phyloP scores from a whole-genome alignment of 2,329 filamentous ascomycete genomes.

The Blastomyces parvus region DNA sequence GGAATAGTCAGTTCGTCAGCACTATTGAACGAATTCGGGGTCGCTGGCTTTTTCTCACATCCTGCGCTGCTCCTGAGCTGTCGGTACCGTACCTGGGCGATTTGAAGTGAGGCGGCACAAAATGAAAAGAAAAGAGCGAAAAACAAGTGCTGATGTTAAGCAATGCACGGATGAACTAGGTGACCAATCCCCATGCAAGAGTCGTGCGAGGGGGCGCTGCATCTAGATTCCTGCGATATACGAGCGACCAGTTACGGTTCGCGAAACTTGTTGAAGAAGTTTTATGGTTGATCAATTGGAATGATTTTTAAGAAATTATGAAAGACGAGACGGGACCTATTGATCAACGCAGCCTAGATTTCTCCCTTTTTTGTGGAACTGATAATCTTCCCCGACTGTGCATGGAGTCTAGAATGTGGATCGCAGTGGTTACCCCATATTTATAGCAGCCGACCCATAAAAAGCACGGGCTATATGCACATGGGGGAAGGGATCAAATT shows the following conservation, averaged over 20 bases:
- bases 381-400: not conserved
- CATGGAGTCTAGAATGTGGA: not conserved
- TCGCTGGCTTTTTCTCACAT: not conserved
- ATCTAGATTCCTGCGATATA: not conserved
- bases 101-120: not conserved
- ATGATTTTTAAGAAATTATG: not conserved
- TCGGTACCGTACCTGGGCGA: not conserved
- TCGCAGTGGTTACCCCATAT: not conserved
- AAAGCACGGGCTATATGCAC: not conserved
- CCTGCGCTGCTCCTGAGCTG: not conserved
- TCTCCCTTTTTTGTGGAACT: not conserved
- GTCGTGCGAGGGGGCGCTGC: not conserved
- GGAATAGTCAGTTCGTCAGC: not conserved
- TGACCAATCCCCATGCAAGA: not conserved
- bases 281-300: not conserved
- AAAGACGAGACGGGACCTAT: not conserved
- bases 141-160: not conserved
- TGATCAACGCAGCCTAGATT: not conserved
- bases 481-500: not conserved
- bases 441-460: not conserved
- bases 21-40: too few species aligned
- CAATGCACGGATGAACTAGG: too few species aligned
- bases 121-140: not conserved
- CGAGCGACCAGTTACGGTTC: not conserved
- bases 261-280: not conserved